Base-by-base conservation (phyloP, 169 alveolate species). In the Ophryocystis elektroscirrha region DNA sequence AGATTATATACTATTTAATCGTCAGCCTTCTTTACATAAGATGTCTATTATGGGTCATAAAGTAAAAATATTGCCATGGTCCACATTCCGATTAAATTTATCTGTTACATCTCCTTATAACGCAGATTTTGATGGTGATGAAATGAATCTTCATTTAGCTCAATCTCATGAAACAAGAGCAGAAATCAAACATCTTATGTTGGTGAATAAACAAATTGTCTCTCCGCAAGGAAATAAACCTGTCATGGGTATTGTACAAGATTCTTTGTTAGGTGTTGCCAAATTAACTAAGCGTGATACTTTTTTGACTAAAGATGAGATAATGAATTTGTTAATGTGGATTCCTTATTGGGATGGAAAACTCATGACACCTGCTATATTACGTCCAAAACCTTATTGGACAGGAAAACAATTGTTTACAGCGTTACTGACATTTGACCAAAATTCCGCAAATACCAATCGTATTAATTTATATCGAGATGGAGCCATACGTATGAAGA, bases 111-210 rank as follows among this genome's bases (percentile, higher is more conserved):
- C 97, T 12, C 99, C 99, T 1, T 95, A 95, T 73, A 95, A 95
- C 76, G 99, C 99, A 2, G 99, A 94, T 65, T 95, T 95, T 64
- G 99, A 95, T 67, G 99, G 99, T 23, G 99, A 95, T 63, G 99
- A 95, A 73, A 95, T 95, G 99, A 95, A 95, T 71, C 69, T 95
- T 77, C 98, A 91, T 69, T 84, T 95, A 38, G 98, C 98, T 20
- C 95, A 95, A 74, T 70, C 94, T 29, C 90, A 83, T 36, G 99
- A 94, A 56, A 86, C 97, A 12, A 67, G 93, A 19, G 89, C 97
- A 1, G 99, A 94, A 67, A 81, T 95, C 37, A 85, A 87, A 65
- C 93, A 95, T 70, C 79, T 95, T 61, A 89, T 91, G 96, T 86
- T 85, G 61, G 97, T 91, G 29, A 98, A 97, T 30, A 85, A 81